Base-by-base conservation (phyloP, 805 yeast genomes). In the Yarrowia divulgata region DNA sequence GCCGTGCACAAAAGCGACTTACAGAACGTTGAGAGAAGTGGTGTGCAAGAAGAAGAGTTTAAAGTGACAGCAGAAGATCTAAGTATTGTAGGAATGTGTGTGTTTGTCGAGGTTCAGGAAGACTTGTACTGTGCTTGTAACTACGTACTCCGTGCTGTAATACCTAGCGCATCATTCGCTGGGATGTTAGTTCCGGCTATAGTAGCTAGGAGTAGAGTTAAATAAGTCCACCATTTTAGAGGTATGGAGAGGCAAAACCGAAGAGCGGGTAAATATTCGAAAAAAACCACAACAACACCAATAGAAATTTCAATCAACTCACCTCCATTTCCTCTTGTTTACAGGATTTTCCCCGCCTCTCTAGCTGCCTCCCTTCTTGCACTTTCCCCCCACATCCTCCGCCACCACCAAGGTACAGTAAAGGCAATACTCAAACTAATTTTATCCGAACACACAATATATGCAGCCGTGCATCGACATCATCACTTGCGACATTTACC, bases 401-500 rank as follows among this genome's bases (percentile, higher is more conserved):
- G 8, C n/a, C n/a, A 48, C 52, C 52, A 48, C 52, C 52, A 48
- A 48, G 52, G 52, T 48, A 48, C 4, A 3, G 39, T 48, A 48
- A 13, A 3, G 39, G 39, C 39, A 35, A 35, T 35, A 23, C 16
- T 12, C 35, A 48, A 48, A 48, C 52, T 48, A 48, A 48, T 48
- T 48, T 48, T 29, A 48, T 48, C 52, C 50, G 50, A 42, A 19
- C 23, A 46, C 50, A 45, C 49, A 46, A 12, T 48, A 29, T 48
- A 48, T 48, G 52, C 52, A 48, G 52, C 52, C 52, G 52, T 48
- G 18, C 52, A 23, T 23, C 50, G 29, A 46, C 50, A 23, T 46
- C 50, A 45, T 45, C 49, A 12, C 32, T 43, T 46, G 52, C 52
- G 52, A 48, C 23, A 48, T 48, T 48, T 29, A 23, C 23, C 14